Conservation (phyloP, 331 rosid species). For the Quercus tomentella region DNA sequence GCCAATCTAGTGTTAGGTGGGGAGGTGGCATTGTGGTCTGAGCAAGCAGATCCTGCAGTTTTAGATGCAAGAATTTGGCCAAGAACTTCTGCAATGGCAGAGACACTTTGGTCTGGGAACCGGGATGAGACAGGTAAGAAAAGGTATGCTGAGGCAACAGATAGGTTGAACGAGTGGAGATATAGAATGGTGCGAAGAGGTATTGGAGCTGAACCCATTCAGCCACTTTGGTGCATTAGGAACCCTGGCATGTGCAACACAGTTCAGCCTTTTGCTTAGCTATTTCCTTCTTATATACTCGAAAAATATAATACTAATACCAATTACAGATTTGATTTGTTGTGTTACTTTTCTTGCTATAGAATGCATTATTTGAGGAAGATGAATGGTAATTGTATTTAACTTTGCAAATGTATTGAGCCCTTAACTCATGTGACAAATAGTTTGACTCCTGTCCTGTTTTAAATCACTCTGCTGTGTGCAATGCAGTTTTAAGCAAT, state of each 20-base stretch:
- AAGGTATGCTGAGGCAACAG: conserved; percentile 74
- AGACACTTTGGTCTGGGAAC: conserved; percentile 84
- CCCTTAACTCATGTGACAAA: too few relatives aligned
- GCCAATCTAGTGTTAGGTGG: conserved; percentile 77
- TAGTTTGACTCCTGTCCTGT: too few relatives aligned
- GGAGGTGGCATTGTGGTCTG: conserved; percentile 86
- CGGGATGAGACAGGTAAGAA: conserved; percentile 51
- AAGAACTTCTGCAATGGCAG: conserved; percentile 71
- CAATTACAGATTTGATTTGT: too few relatives aligned
- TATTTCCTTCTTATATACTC: background rate
- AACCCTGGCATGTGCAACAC: conserved; percentile 87
- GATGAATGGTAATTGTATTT: too few relatives aligned
- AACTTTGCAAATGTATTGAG: too few relatives aligned
- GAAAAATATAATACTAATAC: too few relatives aligned
- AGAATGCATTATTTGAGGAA: too few relatives aligned
- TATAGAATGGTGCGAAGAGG: conserved; percentile 73
- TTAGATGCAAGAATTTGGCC: conserved; percentile 85
- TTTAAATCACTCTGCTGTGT: too few relatives aligned
- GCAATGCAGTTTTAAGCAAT: too few relatives aligned
- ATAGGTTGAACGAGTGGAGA: conserved; percentile 87
- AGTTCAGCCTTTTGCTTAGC: conserved; percentile 17
- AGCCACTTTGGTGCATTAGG: conserved; percentile 83
- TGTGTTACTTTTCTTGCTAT: too few relatives aligned
- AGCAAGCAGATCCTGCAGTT: conserved; percentile 74
- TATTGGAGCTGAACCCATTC: conserved; percentile 82